Evolutionary conservation across 768 basidiomycete species (phyloP), one percentile per base, ranked within the genome.

Genomic region (Lactarius sp.): DNA sequence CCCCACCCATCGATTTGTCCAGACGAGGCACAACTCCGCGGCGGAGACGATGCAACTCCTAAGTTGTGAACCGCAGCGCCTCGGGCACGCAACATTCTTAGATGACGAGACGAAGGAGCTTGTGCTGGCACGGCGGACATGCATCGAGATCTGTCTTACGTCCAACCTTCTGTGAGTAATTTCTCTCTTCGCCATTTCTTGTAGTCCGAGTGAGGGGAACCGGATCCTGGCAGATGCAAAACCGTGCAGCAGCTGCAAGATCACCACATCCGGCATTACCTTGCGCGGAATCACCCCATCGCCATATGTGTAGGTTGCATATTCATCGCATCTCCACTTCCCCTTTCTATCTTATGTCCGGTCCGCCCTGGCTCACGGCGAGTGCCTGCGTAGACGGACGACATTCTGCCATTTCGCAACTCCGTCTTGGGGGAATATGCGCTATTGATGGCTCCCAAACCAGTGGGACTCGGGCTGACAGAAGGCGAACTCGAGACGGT

Each of bases 11-110:
- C 37, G 9, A 18, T 1, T 65, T 3, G 16, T 2, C 5, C 7
- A 85, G 85, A 84, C 81, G 0, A 60, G 61, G 8, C 69, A 74
- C 33, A 84, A 83, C 70, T 74, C 83, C 7, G 60, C 78, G 3
- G 75, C 78, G 56, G 92, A 94, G 64, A 87, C 86, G 1, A 73
- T 81, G 9, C 71, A 75, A 42, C 75, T 93, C 13, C 79, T 93
- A 0, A 81, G 82, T 1, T 85, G 80, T 72, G 72, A 74, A 22
- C 91, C 91, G 0, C 78, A 86, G 56, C 78, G 92, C 49, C 76
- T 94, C 0, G 88, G 92, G 0, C 92, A 94, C 64, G 92, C 89
- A 3, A 93, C 92, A 0, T 92, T 88, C 74, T 79, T 94, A 27
- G 76, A 84, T 62, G 81, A 82, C 2, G 82, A 83, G 52, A 82